Percentiles rank a stretch among this genome's conserved stretches.
Conservation (phyloP, 495 filamentous ascomycete genomes). For the Neurospora sp. region DNA sequence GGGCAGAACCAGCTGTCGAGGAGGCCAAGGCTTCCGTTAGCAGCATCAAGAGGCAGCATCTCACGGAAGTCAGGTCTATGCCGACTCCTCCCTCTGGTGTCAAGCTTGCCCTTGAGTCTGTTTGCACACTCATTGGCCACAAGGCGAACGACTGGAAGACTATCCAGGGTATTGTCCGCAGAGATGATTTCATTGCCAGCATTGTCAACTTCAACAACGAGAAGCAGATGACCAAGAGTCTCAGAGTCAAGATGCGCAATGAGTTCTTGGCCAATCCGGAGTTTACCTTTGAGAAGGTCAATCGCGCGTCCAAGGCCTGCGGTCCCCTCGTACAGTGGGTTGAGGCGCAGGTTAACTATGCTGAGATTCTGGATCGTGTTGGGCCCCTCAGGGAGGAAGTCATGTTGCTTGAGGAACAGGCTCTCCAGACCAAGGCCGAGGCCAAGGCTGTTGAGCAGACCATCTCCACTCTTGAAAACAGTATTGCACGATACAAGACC, state of each 20-base stretch:
- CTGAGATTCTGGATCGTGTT: conserved; percentile 90
- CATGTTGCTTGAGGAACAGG: conserved; percentile 71
- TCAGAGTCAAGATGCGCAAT: conserved; percentile 80
- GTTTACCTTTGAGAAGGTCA: conserved; percentile 92
- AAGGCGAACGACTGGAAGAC: conserved; percentile 83
- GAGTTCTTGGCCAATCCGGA: conserved; percentile 86
- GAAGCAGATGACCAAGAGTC: conserved; percentile 76
- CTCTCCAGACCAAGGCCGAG: conserved; percentile 86
- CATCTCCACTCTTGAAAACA: conserved; percentile 72
- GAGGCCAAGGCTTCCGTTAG: conserved; percentile 92
- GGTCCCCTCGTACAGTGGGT: conserved; percentile 97
- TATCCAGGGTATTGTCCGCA: conserved; percentile 76
- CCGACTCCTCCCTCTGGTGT: conserved; percentile 81
- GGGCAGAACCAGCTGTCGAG: conserved; percentile 83
- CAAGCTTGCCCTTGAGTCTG: conserved; percentile 83
- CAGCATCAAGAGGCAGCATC: conserved; percentile 93
- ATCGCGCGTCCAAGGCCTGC: conserved; percentile 91
- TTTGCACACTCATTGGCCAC: conserved; percentile 88
- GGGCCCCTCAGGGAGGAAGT: conserved; percentile 92
- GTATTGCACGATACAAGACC: conserved; percentile 91
- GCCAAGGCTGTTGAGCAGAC: conserved; percentile 85
- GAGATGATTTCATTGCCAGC: conserved; percentile 94
- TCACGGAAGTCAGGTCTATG: conserved; percentile 98
- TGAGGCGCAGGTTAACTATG: conserved; percentile 92
- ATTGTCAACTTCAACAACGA: conserved; percentile 98